Base-by-base conservation (phyloP, 2,329 filamentous ascomycete species). In the Fusarium chlamydosporum region DNA sequence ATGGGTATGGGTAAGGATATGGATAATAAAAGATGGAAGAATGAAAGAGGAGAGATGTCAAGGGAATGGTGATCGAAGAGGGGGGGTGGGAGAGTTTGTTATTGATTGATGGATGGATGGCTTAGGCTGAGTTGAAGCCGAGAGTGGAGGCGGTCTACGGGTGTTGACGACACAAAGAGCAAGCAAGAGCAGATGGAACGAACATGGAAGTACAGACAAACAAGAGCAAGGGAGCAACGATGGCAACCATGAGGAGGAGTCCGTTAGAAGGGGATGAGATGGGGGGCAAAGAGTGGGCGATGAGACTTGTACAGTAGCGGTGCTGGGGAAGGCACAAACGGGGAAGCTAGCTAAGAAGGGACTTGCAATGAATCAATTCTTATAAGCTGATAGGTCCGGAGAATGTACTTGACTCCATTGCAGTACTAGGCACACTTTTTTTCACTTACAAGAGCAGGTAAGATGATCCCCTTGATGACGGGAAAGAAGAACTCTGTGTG, bases 71-170 rank as follows among this genome's bases (percentile, higher is more conserved):
- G 50, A 66, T 62, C 53, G 61, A 69, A 62, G 65, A 23, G 4
- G 69, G 69, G 52, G 59, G 60, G 54, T 62, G 61, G 41, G 61
- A 60, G 54, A 62, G 71, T 70, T 66, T 71, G 64, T 70, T 72
- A 72, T 72, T 72, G 56, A 51, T 61, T 72, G 56, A 51, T 61
- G 62, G 61, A 65, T 63, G 67, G 61, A 41, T 43, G 48, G 48
- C 37, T 53, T 56, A 38, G 70, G 62, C 58, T 62, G 61, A 68
- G 65, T 68, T 67, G 58, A 63, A 45, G 59, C 48, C 62, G 63
- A 58, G 55, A 52, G 70, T 71, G 70, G 61, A 67, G 72, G 74
- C 72, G 74, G 74, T 76, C 74, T 74, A 73, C 72, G 61, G 61
- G 55, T 57, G 72, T 71, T 68, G 65, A 74, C 64, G 60, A 68